Evolutionary conservation across 345 rosid genomes (phyloP).

Genomic region (Trapa bicornis): DNA sequence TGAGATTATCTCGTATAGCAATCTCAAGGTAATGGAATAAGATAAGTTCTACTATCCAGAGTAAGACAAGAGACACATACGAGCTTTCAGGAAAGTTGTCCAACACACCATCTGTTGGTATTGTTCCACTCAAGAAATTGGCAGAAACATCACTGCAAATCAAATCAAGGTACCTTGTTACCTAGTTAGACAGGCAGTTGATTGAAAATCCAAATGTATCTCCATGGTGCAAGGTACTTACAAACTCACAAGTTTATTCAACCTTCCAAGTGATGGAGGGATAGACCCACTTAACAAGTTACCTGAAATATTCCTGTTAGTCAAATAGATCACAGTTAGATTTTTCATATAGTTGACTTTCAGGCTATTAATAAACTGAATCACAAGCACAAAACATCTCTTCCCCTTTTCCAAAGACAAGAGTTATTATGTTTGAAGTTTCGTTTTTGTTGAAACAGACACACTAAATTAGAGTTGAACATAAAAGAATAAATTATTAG

Average conservation of each 20-base stretch:
- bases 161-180: slow-evolving; percentile 10
- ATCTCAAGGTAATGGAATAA: neutral
- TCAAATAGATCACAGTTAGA: neutral
- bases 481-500: neutral
- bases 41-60: neutral
- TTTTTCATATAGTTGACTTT: neutral
- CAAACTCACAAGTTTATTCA: slow-evolving; percentile 51
- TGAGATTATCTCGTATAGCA: neutral
- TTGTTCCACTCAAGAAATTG: slow-evolving; percentile 72
- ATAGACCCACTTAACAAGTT: slow-evolving; percentile 60
- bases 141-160: slow-evolving; percentile 69
- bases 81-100: slow-evolving; percentile 43
- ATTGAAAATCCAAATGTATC: neutral
- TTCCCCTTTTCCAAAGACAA: neutral
- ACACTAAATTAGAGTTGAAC: neutral
- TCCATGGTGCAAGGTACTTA: slow-evolving; percentile 33
- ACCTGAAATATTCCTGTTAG: slow-evolving; percentile 67
- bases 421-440: neutral
- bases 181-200: neutral
- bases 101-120: slow-evolving; percentile 70
- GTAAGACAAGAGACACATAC: slow-evolving; percentile 33
- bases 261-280: slow-evolving; percentile 64
- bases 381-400: neutral
- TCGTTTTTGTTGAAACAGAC: neutral
- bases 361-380: neutral